Percentiles rank a stretch among this genome's conserved stretches.
phyloP scores from a whole-genome alignment of 148 eudicot species.

The Drosera capensis region DNA sequence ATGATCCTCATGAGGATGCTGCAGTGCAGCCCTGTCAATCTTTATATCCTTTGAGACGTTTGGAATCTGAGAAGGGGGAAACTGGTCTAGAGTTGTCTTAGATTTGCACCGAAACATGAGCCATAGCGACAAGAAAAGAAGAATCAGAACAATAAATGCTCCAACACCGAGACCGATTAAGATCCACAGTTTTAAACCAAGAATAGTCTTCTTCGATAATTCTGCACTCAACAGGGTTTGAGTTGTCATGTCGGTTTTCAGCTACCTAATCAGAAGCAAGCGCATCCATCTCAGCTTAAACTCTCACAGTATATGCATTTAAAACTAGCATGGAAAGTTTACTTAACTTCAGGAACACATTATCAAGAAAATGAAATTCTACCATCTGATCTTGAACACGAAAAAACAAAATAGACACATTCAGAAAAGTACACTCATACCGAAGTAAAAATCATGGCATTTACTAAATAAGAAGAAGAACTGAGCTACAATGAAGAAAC shows the following conservation, averaged over 20 bases:
- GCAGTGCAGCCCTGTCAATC: slow-evolving; percentile 54
- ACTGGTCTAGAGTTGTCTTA: slow-evolving; percentile 15
- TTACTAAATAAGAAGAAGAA: too few species aligned
- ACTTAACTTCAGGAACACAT: too few species aligned
- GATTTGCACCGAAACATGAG: slow-evolving; percentile 43
- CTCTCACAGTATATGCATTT: neutral
- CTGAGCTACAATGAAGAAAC: too few species aligned
- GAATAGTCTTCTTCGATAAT: slow-evolving; percentile 41
- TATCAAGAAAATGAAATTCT: too few species aligned
- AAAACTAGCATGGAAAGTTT: neutral
- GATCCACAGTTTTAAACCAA: slow-evolving; percentile 67
- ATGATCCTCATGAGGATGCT: slow-evolving; percentile 24
- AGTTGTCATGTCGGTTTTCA: neutral
- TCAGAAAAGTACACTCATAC: too few species aligned
- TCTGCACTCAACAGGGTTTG: slow-evolving; percentile 20
- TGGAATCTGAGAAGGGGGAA: slow-evolving; percentile 65
- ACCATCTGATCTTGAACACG: too few species aligned
- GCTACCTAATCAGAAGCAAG: neutral
- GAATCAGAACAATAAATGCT: slow-evolving; percentile 33
- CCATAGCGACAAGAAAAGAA: slow-evolving; percentile 44
- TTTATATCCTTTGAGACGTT: slow-evolving; percentile 68
- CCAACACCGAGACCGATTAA: slow-evolving; percentile 47
- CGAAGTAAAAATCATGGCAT: too few species aligned
- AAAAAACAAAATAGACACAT: too few species aligned
- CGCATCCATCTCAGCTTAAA: neutral